Conservation (phyloP, 352 stramenopile genomes). For the Pythium aphanidermatum region DNA sequence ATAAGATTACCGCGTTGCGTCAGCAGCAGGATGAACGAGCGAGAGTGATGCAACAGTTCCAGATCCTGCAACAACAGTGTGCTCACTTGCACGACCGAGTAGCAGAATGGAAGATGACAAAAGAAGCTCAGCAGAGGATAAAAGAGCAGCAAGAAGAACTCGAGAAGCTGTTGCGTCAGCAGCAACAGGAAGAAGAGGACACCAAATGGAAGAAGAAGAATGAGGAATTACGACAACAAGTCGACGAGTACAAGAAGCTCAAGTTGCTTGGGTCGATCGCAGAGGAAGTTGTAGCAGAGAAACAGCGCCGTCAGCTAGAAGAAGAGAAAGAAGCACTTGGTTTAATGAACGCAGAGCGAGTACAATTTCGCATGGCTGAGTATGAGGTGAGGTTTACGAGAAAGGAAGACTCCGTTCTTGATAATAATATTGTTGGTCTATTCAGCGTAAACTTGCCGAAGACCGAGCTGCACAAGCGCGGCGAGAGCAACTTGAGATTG, state of each 20-base stretch:
- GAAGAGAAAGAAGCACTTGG: constrained; percentile 28
- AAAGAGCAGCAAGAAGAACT: constrained; percentile 48
- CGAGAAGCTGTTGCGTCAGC: constrained; percentile 28
- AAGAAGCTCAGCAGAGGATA: constrained; percentile 55
- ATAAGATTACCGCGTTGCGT: constrained; percentile 23
- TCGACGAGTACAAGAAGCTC: constrained; percentile 48
- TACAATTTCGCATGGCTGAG: constrained; percentile 49
- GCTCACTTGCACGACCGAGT: constrained; percentile 36
- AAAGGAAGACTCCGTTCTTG: neutral
- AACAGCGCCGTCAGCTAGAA: constrained; percentile 29
- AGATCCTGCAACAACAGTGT: constrained; percentile 35
- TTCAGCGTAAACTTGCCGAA: constrained; percentile 47
- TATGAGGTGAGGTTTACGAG: constrained; percentile 32
- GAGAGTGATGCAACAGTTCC: constrained; percentile 27
- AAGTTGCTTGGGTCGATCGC: constrained; percentile 41
- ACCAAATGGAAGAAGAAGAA: constrained; percentile 33
- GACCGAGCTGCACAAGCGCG: constrained; percentile 28
- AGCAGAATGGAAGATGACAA: constrained; percentile 37
- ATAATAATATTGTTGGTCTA: neutral
- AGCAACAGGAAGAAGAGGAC: constrained; percentile 37
- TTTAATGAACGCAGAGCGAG: constrained; percentile 53
- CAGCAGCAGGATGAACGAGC: constrained; percentile 24
- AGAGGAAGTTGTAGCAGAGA: constrained; percentile 26
- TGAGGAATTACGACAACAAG: constrained; percentile 36
- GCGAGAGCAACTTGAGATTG: constrained; percentile 22